Conservation (phyloP, 2,329 filamentous ascomycete species). For the Fusarium marasasianum region DNA sequence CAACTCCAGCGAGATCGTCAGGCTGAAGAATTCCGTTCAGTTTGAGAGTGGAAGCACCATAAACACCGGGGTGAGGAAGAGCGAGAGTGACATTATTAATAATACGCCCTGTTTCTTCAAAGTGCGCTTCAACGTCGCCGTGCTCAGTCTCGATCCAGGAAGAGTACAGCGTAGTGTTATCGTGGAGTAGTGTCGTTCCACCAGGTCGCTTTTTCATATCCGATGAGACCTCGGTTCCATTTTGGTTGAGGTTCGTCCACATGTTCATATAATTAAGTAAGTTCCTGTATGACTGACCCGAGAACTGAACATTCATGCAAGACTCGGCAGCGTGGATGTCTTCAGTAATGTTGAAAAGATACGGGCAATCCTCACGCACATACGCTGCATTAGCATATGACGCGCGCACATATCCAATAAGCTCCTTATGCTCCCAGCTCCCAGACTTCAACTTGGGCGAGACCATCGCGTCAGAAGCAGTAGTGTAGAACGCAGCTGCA, state of each 20-base stretch:
- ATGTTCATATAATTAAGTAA: constrained; percentile 67
- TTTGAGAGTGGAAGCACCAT: constrained; percentile 68
- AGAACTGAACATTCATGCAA: constrained; percentile 75
- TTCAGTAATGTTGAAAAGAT: constrained; percentile 64
- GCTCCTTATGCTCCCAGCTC: constrained; percentile 55
- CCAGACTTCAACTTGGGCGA: constrained; percentile 75
- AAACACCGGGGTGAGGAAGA: constrained; percentile 77
- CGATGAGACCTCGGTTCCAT: constrained; percentile 53
- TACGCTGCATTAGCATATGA: constrained; percentile 72
- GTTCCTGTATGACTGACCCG: constrained; percentile 76
- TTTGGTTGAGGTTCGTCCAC: constrained; percentile 61
- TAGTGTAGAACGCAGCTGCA: constrained; percentile 77
- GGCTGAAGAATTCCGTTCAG: constrained; percentile 77
- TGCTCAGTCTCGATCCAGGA: constrained; percentile 72
- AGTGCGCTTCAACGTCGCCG: constrained; percentile 62
- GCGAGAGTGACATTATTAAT: constrained; percentile 82
- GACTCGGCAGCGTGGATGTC: constrained; percentile 55
- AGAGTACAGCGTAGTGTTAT: constrained; percentile 76
- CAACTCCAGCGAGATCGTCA: constrained; percentile 69
- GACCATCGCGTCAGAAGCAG: constrained; percentile 79
- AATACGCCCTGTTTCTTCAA: constrained; percentile 61
- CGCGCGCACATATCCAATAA: constrained; percentile 67
- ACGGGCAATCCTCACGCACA: constrained; percentile 65
- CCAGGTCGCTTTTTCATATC: constrained; percentile 61
- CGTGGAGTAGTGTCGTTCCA: constrained; percentile 71